A percentile compares a stretch with the other conserved stretches of the same genome.
phyloP scores from a whole-genome alignment of 2,329 filamentous ascomycete genomes.

The Fusarium heterosporum region DNA sequence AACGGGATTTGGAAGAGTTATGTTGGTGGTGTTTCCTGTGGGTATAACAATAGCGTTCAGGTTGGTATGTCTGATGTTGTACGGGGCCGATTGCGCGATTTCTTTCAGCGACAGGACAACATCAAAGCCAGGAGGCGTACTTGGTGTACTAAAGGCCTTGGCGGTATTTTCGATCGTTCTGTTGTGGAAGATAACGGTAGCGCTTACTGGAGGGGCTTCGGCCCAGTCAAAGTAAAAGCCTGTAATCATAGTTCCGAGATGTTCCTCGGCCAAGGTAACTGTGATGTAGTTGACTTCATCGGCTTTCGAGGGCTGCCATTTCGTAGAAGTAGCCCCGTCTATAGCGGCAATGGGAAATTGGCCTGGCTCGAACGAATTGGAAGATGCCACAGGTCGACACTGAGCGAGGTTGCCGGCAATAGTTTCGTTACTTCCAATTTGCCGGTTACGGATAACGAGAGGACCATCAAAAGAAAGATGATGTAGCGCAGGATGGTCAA shows the following conservation, averaged over 20 bases:
- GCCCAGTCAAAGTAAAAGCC: slow-evolving; percentile 9
- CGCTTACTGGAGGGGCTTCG: background rate
- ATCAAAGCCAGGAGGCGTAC: fast-evolving
- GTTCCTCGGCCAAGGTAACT: background rate
- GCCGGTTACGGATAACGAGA: background rate
- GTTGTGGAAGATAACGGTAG: slow-evolving; percentile 3
- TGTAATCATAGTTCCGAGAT: background rate
- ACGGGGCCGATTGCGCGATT: background rate
- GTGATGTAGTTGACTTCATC: background rate
- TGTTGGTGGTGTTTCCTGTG: background rate
- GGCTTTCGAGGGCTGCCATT: slow-evolving; percentile 7
- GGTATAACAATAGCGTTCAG: background rate
- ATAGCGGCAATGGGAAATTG: slow-evolving; percentile 1
- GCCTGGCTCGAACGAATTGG: background rate
- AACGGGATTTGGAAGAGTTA: background rate
- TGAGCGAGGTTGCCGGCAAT: background rate
- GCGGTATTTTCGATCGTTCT: background rate
- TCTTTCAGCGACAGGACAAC: background rate
- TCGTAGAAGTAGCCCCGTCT: background rate
- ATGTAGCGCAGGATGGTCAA: background rate
- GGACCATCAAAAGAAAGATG: background rate
- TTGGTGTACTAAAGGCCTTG: fast-evolving
- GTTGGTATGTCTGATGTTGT: background rate
- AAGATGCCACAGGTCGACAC: background rate
- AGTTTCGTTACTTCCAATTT: background rate